A percentile compares a stretch with the other conserved stretches of the same genome.
These are phyloP conservation scores for Pneumocystis wakefieldiae DNA, from an alignment of 1,139 yeast genomes.

Conservation along the genomic window DNA sequence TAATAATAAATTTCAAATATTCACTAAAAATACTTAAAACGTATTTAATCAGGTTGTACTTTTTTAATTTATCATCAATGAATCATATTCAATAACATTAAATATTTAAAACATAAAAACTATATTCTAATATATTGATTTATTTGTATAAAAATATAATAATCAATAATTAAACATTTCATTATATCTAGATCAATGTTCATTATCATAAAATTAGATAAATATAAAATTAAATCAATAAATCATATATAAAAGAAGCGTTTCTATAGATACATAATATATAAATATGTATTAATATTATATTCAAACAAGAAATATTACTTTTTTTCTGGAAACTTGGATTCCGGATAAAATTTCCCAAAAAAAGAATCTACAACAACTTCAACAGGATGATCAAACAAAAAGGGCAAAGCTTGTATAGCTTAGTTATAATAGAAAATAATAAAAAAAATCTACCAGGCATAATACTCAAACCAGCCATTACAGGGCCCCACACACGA, in stretches of 20 bases:
- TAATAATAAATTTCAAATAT: neutral
- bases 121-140: neutral
- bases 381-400: slow-evolving; percentile 76
- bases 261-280: neutral
- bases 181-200: too few relatives aligned
- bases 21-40: neutral
- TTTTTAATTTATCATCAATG: neutral
- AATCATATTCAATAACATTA: neutral
- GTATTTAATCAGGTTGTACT: neutral
- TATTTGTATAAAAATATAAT: neutral
- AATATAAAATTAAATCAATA: neutral
- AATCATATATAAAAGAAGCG: neutral
- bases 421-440: neutral
- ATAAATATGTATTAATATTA: neutral
- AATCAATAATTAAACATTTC: too few relatives aligned
- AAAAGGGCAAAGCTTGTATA: slow-evolving; percentile 41
- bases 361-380: slow-evolving; percentile 49
- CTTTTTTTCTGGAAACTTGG: slow-evolving; percentile 12
- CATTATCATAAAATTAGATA: too few relatives aligned
- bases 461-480: slow-evolving; percentile 57
- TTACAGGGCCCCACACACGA: slow-evolving; percentile 56
- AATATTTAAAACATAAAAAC: neutral
- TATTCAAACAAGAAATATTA: slow-evolving; percentile 8
- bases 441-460: slow-evolving; percentile 26
- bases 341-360: slow-evolving; percentile 37